Evolutionary conservation across 2,329 filamentous ascomycete genomes (phyloP), one percentile per base, ranked within the genome.

Genomic region (Fusarium nodosum): DNA sequence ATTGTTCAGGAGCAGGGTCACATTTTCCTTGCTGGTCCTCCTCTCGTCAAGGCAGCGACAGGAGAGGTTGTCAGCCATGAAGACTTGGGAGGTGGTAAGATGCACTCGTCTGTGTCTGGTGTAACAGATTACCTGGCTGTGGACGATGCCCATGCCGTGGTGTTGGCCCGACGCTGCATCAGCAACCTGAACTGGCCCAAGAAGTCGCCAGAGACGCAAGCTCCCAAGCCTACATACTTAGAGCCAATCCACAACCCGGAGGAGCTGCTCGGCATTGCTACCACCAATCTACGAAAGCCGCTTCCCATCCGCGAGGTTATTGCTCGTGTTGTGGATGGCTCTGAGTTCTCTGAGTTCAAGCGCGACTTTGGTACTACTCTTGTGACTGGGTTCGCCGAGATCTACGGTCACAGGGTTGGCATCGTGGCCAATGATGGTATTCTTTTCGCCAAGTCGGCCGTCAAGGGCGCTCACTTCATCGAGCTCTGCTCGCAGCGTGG

Each of bases 401-500:
- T 98, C 76, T 92, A 97, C 79, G 94, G 94, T 44, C 92, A 97
- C 71, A 92, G 89, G 56, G 93, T 98, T 20, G 95, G 95, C 67
- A 97, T 99, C 74, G 86, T 99, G 20, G 95, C 95, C 68, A 98
- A 98, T 83, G 96, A 97, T 74, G 96, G 96, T 56, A 97, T 98
- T 74, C 86, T 99, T 9, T 97, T 98, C 83, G 93, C 92, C 57
- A 89, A 94, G 53, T 94, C 93, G 12, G 90, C 93, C 11, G 86
- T 97, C 66, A 99, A 99, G 82, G 96, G 94, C 36, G 94, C 96
- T 0, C 96, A 99, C 82, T 99, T 99, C 80, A 93, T 98, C 75
- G 93, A 99, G 81, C 88, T 99, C 7, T 98, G 95, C 83, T 87
- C 91, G 31, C 94, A 97, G 80, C 91, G 96, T 59, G 90, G 93